Evolutionary conservation across 106 monocot species (phyloP).

Genomic region (Dioscorea zingiberensis): DNA sequence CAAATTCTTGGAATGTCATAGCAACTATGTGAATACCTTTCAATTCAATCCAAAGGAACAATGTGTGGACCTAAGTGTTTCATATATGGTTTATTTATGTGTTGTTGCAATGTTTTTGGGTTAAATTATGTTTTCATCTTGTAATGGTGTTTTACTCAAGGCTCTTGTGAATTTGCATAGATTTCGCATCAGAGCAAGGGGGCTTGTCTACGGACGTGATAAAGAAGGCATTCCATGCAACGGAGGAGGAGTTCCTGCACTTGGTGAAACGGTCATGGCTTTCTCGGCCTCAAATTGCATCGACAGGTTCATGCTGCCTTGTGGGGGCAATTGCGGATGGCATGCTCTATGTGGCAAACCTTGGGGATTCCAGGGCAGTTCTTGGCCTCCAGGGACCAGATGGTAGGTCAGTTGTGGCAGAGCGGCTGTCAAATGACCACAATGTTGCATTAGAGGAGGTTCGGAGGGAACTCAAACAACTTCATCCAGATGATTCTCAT

Average conservation of each 20-base stretch:
- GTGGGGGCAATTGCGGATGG: slow-evolving; percentile 44
- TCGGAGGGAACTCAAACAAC: slow-evolving; percentile 52
- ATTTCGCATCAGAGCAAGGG: slow-evolving; percentile 42
- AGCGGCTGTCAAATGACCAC: slow-evolving; percentile 33
- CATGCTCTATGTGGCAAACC: slow-evolving; percentile 46
- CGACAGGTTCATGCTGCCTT: slow-evolving; percentile 62
- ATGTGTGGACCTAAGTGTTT: too few relatives aligned
- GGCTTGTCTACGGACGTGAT: slow-evolving; percentile 51
- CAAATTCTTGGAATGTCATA: too few relatives aligned
- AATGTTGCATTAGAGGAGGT: slow-evolving; percentile 60
- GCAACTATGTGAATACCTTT: too few relatives aligned
- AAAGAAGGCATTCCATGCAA: slow-evolving; percentile 50
- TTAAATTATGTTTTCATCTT: not conserved
- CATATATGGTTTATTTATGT: not conserved
- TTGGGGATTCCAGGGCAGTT: slow-evolving; percentile 60
- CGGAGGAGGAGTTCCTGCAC: slow-evolving; percentile 53
- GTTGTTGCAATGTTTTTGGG: not conserved
- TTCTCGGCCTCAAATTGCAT: slow-evolving; percentile 44
- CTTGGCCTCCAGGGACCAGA: slow-evolving; percentile 19
- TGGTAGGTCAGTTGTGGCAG: slow-evolving; percentile 23
- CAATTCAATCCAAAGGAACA: too few relatives aligned
- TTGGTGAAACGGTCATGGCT: slow-evolving; percentile 36
- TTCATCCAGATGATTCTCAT: slow-evolving; percentile 74
- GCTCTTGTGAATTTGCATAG: slow-evolving; percentile 4
- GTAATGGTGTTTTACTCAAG: not conserved